Base-by-base conservation (phyloP, 2,329 filamentous ascomycete genomes). In the Dactylellina leptospora region DNA sequence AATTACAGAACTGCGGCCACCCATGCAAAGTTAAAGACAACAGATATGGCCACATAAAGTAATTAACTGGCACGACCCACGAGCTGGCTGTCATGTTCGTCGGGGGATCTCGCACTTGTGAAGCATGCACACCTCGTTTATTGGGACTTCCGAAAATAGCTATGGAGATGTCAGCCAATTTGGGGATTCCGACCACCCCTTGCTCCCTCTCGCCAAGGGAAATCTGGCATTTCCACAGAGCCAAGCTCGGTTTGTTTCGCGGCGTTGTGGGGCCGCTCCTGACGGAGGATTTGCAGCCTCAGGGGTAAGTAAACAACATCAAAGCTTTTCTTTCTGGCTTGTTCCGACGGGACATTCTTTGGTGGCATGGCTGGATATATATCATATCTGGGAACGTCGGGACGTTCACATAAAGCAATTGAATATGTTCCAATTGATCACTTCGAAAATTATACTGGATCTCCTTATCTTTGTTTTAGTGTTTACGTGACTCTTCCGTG, bases 101-200 rank as follows among this genome's bases (percentile, higher is more conserved):
- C 33, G 38, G 51, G 56, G 50, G 36, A 22, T 36, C n/a, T 51
- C 45, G 1, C 33, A 20, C 6, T 4, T 42, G 9, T 42, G 38
- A 53, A 40, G 56, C 30, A n/a, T n/a, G 58, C 33, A 62, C 33
- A 23, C 8, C 47, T 25, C 51, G 30, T 9, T 50, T 10, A n/a
- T n/a, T n/a, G n/a, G 44, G 47, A 30, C 25, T 64, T 28, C 61
- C 27, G 30, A 51, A 66, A 66, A 66, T 58, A 66, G 61, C 51
- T 28, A 44, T 36, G 33, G 30, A 33, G 10, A 22, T 20, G 48
- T 53, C 16, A 38, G 28, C 28, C 48, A n/a, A 11, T 5, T 10
- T 28, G 28, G 9, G n/a, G n/a, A n/a, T n/a, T n/a, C 42, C 36
- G 61, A 51, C 53, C 56, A 66, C 51, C 58, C 51, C 44, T 5